phyloP scores from a whole-genome alignment of 2,329 filamentous ascomycete species.

The Colletotrichum sp. region DNA sequence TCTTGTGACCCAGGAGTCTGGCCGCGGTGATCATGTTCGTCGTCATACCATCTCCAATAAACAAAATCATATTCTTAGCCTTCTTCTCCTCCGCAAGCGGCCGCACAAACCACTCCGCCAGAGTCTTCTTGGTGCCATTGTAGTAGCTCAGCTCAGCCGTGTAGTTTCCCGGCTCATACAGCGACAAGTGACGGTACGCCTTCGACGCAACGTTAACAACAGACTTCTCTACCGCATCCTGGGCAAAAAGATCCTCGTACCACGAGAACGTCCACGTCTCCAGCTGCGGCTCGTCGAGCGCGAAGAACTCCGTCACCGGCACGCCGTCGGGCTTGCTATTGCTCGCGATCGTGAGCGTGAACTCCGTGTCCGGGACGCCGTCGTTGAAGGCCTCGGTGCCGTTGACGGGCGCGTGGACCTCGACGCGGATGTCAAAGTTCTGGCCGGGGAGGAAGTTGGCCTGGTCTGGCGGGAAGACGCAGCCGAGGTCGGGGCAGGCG shows the following conservation, averaged over 20 bases:
- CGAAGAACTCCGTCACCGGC: conserved; percentile 70
- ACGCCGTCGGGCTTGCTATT: conserved; percentile 54
- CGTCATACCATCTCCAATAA: conserved; percentile 75
- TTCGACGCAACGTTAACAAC: conserved; percentile 83
- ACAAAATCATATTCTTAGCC: conserved; percentile 85
- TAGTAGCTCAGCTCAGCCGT: conserved; percentile 79
- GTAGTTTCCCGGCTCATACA: conserved; percentile 82
- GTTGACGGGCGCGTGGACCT: conserved; percentile 82
- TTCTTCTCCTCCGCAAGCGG: conserved; percentile 72
- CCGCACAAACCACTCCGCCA: conserved; percentile 78
- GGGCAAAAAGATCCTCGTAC: conserved; percentile 84
- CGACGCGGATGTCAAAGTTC: conserved; percentile 82
- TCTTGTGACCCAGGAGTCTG: conserved; percentile 80
- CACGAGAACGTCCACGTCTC: conserved; percentile 84
- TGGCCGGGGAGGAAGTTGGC: conserved; percentile 85
- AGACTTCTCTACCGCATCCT: conserved; percentile 71
- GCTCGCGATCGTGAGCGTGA: conserved; percentile 77
- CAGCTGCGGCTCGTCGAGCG: conserved; percentile 76
- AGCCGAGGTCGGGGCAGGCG: conserved; percentile 64
- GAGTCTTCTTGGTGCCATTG: conserved; percentile 67
- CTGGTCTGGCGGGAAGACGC: conserved; percentile 66
- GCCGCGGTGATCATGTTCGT: conserved; percentile 82
- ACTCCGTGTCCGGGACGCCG: conserved; percentile 73
- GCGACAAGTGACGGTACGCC: conserved; percentile 74
- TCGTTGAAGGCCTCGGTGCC: conserved; percentile 76